These are phyloP conservation scores for Lachnellula subtilissima DNA, from an alignment of 2,329 filamentous ascomycete genomes.

Conservation along the genomic window DNA sequence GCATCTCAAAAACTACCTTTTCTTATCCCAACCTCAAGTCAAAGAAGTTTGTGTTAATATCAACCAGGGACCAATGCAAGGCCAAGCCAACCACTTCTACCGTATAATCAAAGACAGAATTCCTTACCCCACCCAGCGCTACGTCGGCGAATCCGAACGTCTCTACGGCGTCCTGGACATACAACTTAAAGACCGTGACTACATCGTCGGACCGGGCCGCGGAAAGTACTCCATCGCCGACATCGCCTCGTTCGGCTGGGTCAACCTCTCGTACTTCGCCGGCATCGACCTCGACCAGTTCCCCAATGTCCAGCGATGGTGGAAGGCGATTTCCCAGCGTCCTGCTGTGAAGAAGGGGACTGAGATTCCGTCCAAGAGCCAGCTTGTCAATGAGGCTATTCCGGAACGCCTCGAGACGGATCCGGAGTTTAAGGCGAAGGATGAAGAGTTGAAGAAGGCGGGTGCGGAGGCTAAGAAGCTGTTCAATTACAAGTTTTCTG, in stretches of 20 bases:
- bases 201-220: slow-evolving; percentile 46
- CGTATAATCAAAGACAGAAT: slow-evolving; percentile 64
- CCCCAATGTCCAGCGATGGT: slow-evolving; percentile 62
- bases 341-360: slow-evolving; percentile 60
- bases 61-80: slow-evolving; percentile 67
- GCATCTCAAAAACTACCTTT: not conserved
- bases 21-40: too few species aligned
- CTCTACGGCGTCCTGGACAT: slow-evolving; percentile 68
- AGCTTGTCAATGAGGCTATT: slow-evolving; percentile 39
- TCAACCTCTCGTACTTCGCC: slow-evolving; percentile 51
- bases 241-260: slow-evolving; percentile 69
- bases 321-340: slow-evolving; percentile 54
- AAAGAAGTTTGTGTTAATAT: not conserved
- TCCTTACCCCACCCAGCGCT: slow-evolving; percentile 66
- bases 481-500: slow-evolving; percentile 27
- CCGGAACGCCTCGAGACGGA: slow-evolving; percentile 41
- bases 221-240: slow-evolving; percentile 64
- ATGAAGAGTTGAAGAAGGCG: slow-evolving; percentile 30
- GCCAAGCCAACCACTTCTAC: slow-evolving; percentile 70
- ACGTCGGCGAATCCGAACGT: slow-evolving; percentile 69
- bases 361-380: slow-evolving; percentile 49
- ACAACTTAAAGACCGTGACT: slow-evolving; percentile 52
- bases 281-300: slow-evolving; percentile 63
- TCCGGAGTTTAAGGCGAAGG: slow-evolving; percentile 43
- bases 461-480: slow-evolving; percentile 25